Evolutionary conservation across 495 filamentous ascomycete genomes (phyloP).

Genomic region (Schizothecium vesticola): DNA sequence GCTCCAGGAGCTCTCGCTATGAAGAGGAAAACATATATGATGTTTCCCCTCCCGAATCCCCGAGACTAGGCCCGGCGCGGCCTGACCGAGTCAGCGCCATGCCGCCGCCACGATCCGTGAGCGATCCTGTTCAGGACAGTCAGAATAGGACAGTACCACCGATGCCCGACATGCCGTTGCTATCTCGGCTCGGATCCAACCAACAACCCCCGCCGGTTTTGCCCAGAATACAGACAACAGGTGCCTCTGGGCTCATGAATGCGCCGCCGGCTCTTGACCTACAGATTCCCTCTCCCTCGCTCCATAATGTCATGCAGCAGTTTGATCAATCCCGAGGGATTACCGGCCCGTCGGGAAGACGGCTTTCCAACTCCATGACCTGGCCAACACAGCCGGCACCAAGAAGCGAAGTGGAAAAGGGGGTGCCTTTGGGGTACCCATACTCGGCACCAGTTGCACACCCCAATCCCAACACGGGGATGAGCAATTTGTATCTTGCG

Average conservation of each 20-base stretch:
- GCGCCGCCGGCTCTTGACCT: conserved; percentile 19
- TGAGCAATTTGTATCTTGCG: conserved; percentile 27
- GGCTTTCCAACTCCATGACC: conserved; percentile 38
- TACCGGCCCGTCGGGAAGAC: conserved; percentile 21
- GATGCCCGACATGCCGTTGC: not conserved
- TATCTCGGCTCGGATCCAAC: not conserved
- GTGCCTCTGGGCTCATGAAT: conserved; percentile 1
- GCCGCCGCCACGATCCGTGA: conserved; percentile 13
- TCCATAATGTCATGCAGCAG: conserved; percentile 10
- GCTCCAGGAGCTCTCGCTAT: conserved; percentile 21
- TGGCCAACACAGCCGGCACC: conserved; percentile 37
- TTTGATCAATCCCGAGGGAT: conserved; percentile 4
- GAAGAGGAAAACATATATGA: conserved; percentile 47
- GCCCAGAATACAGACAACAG: conserved; percentile 10
- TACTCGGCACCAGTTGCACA: conserved; percentile 37
- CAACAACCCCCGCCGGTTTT: conserved; percentile 6
- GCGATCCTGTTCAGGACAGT: conserved; percentile 7
- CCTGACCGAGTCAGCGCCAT: conserved; percentile 11
- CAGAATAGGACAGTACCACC: not conserved
- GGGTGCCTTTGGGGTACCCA: conserved; percentile 31
- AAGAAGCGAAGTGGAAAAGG: conserved; percentile 7
- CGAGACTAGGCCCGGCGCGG: conserved; percentile 16
- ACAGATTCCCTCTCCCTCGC: conserved; percentile 25
- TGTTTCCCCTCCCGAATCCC: conserved; percentile 51
- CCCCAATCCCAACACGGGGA: conserved; percentile 22